Evolutionary conservation across 1,284 basidiomycete species (phyloP).

Genomic region (Pterulicium gracile): DNA sequence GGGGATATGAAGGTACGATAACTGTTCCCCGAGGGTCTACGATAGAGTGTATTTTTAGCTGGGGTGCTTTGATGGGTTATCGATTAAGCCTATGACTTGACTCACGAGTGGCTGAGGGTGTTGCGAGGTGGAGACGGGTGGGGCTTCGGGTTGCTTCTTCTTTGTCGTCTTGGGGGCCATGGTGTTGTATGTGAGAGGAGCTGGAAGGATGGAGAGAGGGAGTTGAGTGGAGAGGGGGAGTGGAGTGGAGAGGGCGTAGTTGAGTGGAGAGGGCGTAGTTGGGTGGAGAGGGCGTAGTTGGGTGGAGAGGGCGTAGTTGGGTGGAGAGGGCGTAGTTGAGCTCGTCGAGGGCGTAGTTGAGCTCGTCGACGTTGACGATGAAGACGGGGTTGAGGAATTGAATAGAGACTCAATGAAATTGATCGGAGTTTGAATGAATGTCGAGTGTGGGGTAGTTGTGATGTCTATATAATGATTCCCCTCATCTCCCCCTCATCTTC

Average conservation of each 20-base stretch:
- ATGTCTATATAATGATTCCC: background rate
- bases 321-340: too few species aligned
- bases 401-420: background rate
- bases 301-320: too few species aligned
- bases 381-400: background rate
- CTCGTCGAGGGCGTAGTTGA: too few species aligned
- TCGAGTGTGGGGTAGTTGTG: background rate
- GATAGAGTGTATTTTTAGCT: background rate
- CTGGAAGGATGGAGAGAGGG: too few species aligned
- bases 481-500: background rate
- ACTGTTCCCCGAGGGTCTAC: conserved; percentile 56
- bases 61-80: too few species aligned
- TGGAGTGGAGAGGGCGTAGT: too few species aligned
- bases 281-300: too few species aligned
- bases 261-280: too few species aligned
- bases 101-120: too few species aligned
- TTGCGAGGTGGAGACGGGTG: too few species aligned
- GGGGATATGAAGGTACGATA: conserved; percentile 57
- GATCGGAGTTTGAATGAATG: background rate
- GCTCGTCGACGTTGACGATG: background rate
- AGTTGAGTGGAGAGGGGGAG: too few species aligned
- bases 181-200: background rate
- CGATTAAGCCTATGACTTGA: too few species aligned
- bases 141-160: background rate
- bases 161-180: background rate